These are phyloP conservation scores for Suhomyces xylopsoci DNA, from an alignment of 805 yeast species.

Conservation along the genomic window DNA sequence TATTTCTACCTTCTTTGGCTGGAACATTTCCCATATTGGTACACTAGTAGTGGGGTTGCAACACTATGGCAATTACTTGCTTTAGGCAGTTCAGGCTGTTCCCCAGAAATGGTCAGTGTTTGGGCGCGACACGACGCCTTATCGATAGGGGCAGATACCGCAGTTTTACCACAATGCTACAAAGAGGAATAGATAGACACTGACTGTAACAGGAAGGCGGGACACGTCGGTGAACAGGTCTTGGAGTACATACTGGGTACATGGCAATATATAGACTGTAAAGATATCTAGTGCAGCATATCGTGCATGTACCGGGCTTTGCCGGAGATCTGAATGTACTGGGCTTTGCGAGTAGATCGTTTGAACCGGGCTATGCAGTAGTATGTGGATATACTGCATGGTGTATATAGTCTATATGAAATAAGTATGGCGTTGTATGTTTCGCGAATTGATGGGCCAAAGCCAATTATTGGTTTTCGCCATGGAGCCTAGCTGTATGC, in stretches of 20 bases:
- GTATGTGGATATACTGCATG: too few species aligned
- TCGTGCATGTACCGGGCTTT: not conserved
- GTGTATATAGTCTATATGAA: too few species aligned
- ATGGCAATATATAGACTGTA: too few species aligned
- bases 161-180: too few species aligned
- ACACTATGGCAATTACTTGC: not conserved
- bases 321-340: not conserved
- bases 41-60: not conserved
- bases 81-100: not conserved
- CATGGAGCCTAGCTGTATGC: not conserved
- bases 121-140: not conserved
- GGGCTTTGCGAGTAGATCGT: too few species aligned
- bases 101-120: constrained; percentile 1
- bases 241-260: not conserved
- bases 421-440: not conserved
- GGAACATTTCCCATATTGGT: constrained; percentile 43
- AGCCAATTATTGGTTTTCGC: not conserved
- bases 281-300: not conserved
- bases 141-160: not conserved
- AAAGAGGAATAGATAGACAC: not conserved
- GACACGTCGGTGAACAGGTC: not conserved
- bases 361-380: too few species aligned
- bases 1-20: constrained; percentile 35
- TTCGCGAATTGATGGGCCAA: too few species aligned
- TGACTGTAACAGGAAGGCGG: not conserved